These are phyloP conservation scores for Rhazya stricta DNA, from an alignment of 257 asterid genomes.

Conservation along the genomic window DNA sequence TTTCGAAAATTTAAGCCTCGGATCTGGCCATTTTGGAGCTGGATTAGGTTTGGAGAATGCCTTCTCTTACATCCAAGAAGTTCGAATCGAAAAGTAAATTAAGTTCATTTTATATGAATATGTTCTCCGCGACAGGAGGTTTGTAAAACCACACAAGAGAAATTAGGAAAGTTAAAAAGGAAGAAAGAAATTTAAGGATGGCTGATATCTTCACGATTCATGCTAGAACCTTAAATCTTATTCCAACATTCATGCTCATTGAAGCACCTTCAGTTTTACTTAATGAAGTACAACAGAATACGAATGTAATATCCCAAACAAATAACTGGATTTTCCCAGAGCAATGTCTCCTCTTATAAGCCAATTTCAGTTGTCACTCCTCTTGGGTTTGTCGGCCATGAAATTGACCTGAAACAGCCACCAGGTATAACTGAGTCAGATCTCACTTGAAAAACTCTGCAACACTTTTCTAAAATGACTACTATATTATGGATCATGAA, in stretches of 20 bases:
- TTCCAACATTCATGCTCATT: neutral
- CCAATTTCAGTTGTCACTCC: constrained; percentile 22
- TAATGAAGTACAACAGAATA: neutral
- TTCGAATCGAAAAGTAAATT: neutral
- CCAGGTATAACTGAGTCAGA: neutral
- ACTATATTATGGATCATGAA: neutral
- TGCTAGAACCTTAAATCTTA: neutral
- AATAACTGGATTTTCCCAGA: neutral
- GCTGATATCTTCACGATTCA: too few relatives aligned
- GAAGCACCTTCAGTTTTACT: neutral
- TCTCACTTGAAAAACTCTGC: neutral
- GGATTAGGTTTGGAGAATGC: neutral
- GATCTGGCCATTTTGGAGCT: neutral
- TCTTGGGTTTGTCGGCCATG: constrained; percentile 51
- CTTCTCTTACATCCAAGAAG: neutral
- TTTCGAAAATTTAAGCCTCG: neutral
- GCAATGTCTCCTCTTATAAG: neutral
- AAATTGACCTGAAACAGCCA: constrained; percentile 40
- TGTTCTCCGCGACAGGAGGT: neutral
- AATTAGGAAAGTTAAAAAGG: neutral
- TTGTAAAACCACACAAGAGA: neutral
- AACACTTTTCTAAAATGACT: neutral
- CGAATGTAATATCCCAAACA: neutral
- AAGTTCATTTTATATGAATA: neutral
- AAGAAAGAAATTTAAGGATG: neutral